These are phyloP conservation scores for Fusarium udum DNA, from an alignment of 2,329 filamentous ascomycete genomes.

Conservation along the genomic window DNA sequence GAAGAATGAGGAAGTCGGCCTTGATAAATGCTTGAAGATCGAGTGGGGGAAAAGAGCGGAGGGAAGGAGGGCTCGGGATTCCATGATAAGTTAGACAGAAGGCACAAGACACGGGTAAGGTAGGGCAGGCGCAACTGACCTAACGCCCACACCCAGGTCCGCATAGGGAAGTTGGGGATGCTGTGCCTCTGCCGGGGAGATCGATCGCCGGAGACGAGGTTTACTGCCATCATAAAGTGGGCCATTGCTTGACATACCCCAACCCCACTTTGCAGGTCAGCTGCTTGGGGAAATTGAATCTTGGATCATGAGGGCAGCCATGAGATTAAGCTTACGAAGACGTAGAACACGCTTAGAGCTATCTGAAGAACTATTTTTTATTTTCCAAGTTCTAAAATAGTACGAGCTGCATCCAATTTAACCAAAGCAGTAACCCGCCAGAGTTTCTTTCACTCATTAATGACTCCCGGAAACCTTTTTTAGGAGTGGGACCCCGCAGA, in stretches of 20 bases:
- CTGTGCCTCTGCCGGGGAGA: constrained; percentile 14
- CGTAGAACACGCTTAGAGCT: background rate
- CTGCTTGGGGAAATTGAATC: constrained; percentile 18
- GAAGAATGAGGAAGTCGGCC: constrained; percentile 23
- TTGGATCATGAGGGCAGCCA: constrained; percentile 8
- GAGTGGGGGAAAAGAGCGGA: constrained; percentile 38
- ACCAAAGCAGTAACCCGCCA: constrained; percentile 25
- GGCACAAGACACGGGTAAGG: background rate
- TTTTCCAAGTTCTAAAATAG: background rate
- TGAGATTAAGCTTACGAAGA: constrained; percentile 15
- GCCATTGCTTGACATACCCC: constrained; percentile 26
- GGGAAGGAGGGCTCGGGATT: constrained; percentile 21
- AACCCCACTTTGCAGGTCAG: constrained; percentile 44
- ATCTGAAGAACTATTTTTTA: background rate
- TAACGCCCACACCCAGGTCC: constrained; percentile 33
- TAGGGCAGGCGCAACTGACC: constrained; percentile 15
- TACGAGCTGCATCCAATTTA: background rate
- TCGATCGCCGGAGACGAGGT: constrained; percentile 19
- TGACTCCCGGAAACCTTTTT: constrained; percentile 33
- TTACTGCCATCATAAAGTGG: constrained; percentile 33
- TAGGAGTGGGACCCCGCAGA: constrained; percentile 13
- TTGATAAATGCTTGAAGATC: constrained; percentile 36
- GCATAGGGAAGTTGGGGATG: constrained; percentile 32
- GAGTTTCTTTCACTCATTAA: constrained; percentile 7
- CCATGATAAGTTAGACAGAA: constrained; percentile 32